Base-by-base conservation (phyloP, 2,329 filamentous ascomycete species). In the Trichoderma aggressivum region DNA sequence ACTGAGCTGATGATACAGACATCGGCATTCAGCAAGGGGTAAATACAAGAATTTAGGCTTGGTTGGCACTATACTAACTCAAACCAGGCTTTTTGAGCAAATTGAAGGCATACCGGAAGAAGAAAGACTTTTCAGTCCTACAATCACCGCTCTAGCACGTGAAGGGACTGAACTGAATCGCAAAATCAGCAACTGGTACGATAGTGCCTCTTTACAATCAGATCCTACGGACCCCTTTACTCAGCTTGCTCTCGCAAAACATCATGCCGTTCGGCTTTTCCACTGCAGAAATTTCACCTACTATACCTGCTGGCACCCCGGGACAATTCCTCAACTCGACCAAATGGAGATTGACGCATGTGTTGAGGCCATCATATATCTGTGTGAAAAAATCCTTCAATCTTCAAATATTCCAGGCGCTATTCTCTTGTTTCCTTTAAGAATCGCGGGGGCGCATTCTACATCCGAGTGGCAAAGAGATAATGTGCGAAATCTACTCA, bases 251-350 rank as follows among this genome's bases (percentile, higher is more conserved):
- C 36, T 75, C 1, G 50, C 66, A 3, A 73, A 74, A 14, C 74
- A 70, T 24, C 72, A 75, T 24, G 71, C 74, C 3, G 56, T 77
- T 2, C 18, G 70, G 6, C 56, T 79, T 1, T 76, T 77, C 2
- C 12, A 77, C 7, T 75, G 71, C 21, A 72, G 67, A 3, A 78
- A 76, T n/a, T 79, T 71, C 3, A 76, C 71, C 0, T 78, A 72
- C 6, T 76, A 78, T 34, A 43, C 70, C 0, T 75, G 58, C 28
- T 78, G 76, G 76, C 30, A 64, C 8, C 7, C 26, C 4, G 26
- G n/a, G 6, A 16, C 8, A 0, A 64, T 74, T 11, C 77, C 78
- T 0, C 1, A 1, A 1, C 32, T 78, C 0, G 66, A 30, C 1
- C 1, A 12, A 3, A 14, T 5, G 1, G 72, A 76, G 0, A 62